Evolutionary conservation across 164 flowering plant species (phyloP).

Genomic region (Tetrastigma voinierianum): DNA sequence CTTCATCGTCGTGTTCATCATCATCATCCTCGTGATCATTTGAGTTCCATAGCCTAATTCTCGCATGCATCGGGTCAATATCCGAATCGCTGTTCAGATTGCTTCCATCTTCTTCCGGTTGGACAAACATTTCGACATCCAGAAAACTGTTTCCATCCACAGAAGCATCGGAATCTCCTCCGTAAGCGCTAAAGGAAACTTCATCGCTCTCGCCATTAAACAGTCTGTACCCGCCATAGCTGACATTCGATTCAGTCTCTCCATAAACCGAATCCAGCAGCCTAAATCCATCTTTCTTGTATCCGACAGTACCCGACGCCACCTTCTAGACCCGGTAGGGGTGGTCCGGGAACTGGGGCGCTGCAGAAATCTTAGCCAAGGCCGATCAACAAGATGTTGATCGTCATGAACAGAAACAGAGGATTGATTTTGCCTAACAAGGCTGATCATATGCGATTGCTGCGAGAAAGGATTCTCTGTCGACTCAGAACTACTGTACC

Average conservation of each 20-base stretch:
- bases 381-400: constrained; percentile 33
- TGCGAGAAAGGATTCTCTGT: constrained; percentile 62
- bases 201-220: constrained; percentile 61
- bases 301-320: constrained; percentile 67
- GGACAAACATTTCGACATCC: constrained; percentile 46
- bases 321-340: constrained; percentile 70
- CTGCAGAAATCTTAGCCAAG: constrained; percentile 26
- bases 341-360: constrained; percentile 55
- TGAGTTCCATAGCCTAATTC: constrained; percentile 60
- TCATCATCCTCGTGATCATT: constrained; percentile 56
- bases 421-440: constrained; percentile 50
- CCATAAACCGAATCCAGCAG: constrained; percentile 61
- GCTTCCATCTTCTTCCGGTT: constrained; percentile 45
- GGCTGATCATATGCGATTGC: constrained; percentile 53
- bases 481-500: constrained; percentile 65
- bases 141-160: constrained; percentile 50
- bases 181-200: constrained; percentile 62
- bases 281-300: constrained; percentile 65
- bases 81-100: constrained; percentile 65
- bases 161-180: constrained; percentile 76
- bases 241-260: constrained; percentile 69
- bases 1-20: constrained; percentile 28
- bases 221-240: constrained; percentile 51
- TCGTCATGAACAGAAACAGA: constrained; percentile 29
- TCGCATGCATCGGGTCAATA: constrained; percentile 95